These are phyloP conservation scores for Delonix regia DNA, from an alignment of 306 rosid species.

Conservation along the genomic window DNA sequence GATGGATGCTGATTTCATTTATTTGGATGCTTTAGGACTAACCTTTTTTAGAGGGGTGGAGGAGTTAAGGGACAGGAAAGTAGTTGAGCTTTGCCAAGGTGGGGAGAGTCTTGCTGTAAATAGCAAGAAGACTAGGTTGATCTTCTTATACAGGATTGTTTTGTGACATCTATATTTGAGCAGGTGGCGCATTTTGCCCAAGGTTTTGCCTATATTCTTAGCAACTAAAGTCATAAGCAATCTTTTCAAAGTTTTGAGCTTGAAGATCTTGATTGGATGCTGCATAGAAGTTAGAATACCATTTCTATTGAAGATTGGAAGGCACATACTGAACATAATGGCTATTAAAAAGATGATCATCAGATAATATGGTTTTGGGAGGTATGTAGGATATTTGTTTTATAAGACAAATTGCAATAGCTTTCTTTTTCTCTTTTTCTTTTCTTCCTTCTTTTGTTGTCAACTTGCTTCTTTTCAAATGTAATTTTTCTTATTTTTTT, in stretches of 20 bases:
- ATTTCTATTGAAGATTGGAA: constrained; percentile 89
- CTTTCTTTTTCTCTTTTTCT: neutral
- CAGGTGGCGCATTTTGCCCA: constrained; percentile 76
- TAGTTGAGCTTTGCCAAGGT: constrained; percentile 71
- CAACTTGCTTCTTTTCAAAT: neutral
- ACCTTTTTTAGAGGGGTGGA: constrained; percentile 91
- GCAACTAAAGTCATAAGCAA: constrained; percentile 40
- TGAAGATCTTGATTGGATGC: constrained; percentile 96
- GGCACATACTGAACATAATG: constrained; percentile 82
- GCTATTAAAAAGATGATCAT: constrained; percentile 85
- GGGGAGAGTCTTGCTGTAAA: constrained; percentile 69
- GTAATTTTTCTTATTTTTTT: too few species aligned
- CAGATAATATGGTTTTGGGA: constrained; percentile 96
- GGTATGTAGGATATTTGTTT: constrained; percentile 54
- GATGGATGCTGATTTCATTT: constrained; percentile 80
- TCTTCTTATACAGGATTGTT: constrained; percentile 75
- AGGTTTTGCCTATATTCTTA: constrained; percentile 86
- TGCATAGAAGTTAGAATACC: constrained; percentile 71
- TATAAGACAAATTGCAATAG: constrained; percentile 16
- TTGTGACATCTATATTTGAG: constrained; percentile 71
- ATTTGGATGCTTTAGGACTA: constrained; percentile 86
- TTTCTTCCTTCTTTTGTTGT: neutral
- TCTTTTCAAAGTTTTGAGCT: constrained; percentile 75
- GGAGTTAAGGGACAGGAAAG: constrained; percentile 72
- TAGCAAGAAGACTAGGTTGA: constrained; percentile 74